A percentile compares a stretch with the other conserved stretches of the same genome.
Conservation (phyloP, 768 basidiomycete genomes). For the Trametopsis cervina region DNA sequence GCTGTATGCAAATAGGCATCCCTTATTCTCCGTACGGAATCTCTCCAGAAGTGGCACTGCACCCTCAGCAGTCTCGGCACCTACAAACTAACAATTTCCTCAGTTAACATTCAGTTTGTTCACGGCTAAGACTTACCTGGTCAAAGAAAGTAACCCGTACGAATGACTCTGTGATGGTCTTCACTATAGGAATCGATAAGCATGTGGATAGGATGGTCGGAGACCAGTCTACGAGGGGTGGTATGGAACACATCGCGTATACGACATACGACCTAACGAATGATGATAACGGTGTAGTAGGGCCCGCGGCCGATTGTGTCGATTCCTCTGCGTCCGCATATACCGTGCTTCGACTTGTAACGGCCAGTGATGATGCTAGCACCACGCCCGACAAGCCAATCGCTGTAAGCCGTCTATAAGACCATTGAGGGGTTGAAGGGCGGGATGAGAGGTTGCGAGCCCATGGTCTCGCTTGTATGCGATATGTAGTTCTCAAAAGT, state of each 20-base stretch:
- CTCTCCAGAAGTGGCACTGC: conserved; percentile 56
- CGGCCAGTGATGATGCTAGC: not conserved
- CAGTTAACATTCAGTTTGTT: not conserved
- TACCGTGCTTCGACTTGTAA: not conserved
- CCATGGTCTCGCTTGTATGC: not conserved
- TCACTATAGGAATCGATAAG: conserved; percentile 54
- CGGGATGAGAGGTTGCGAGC: not conserved
- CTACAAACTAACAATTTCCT: conserved; percentile 59
- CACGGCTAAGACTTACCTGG: conserved; percentile 47
- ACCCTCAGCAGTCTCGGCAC: conserved; percentile 72
- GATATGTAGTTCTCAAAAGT: not conserved
- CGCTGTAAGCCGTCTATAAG: not conserved
- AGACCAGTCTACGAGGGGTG: conserved; percentile 67
- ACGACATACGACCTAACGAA: conserved; percentile 75
- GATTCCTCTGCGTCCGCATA: conserved; percentile 20
- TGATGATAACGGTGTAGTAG: conserved; percentile 16
- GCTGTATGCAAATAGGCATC: conserved; percentile 74
- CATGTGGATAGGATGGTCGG: conserved; percentile 54
- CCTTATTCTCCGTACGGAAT: conserved; percentile 64
- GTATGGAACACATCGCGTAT: conserved; percentile 74
- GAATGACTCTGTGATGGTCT: conserved; percentile 55
- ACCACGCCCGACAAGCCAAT: conserved; percentile 1
- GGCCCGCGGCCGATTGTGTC: conserved; percentile 5
- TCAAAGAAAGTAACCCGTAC: conserved; percentile 81
- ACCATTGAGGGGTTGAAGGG: not conserved